These are phyloP conservation scores for Symbiodinium pilosum DNA, from an alignment of 73 alveolate species.

Conservation along the genomic window DNA sequence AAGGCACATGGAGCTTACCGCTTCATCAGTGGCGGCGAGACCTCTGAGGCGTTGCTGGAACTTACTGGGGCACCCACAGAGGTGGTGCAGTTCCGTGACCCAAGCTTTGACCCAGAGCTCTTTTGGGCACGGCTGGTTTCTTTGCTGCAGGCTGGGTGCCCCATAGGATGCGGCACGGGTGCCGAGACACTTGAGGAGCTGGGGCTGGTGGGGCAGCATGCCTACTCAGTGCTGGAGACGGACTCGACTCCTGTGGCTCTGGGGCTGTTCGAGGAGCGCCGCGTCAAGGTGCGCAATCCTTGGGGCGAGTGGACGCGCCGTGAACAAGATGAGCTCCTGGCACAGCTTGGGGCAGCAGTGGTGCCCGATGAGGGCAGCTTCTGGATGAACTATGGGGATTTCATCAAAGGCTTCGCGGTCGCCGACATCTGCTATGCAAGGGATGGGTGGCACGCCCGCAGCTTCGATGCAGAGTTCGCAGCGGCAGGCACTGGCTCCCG, in stretches of 20 bases:
- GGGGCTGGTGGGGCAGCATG: constrained; percentile 63
- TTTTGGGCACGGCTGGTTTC: constrained; percentile 93
- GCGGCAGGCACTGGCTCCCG: constrained; percentile 18
- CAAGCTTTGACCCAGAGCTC: constrained; percentile 55
- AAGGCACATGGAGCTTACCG: constrained; percentile 85
- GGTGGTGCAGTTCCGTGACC: constrained; percentile 61
- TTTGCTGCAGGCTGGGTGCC: constrained; percentile 54
- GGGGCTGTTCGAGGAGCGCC: constrained; percentile 14
- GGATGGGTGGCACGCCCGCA: constrained; percentile 38
- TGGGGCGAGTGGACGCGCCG: constrained; percentile 95
- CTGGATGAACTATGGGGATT: constrained; percentile 83
- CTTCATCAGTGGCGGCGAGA: constrained; percentile 91
- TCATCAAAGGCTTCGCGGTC: constrained; percentile 64
- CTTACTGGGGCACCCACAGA: constrained; percentile 93
- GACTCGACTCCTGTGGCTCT: not conserved
- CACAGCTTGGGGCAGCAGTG: constrained; percentile 88
- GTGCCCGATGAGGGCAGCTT: constrained; percentile 66
- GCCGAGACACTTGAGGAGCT: constrained; percentile 90
- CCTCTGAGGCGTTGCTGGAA: constrained; percentile 82
- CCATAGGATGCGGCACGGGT: constrained; percentile 83
- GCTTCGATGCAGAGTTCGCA: constrained; percentile 65
- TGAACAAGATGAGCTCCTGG: constrained; percentile 86
- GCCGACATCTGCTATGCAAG: constrained; percentile 56
- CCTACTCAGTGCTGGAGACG: constrained; percentile 22
- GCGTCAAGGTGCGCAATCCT: constrained; percentile 88